Evolutionary conservation across 345 rosid species (phyloP), one percentile per base, ranked within the genome.

Genomic region (Rhizophora apiculata): DNA sequence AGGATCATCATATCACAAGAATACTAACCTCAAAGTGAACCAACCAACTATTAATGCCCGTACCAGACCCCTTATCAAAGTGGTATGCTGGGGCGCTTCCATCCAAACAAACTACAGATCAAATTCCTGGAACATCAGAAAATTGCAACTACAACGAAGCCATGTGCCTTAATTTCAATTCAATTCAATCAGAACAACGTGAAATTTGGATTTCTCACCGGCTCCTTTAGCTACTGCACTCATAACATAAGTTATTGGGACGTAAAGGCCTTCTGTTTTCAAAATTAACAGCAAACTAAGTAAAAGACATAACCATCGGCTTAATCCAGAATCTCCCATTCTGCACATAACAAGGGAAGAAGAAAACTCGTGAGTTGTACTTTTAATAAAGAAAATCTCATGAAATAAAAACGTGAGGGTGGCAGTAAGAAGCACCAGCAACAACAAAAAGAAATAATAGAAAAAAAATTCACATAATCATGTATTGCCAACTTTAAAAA

Each of bases 51-150:
- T 90, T 81, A 65, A 86, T 70, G 68, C 99, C 97, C 13, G 89
- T 75, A 57, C 98, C 99, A 72, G 36, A 88, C 43, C 97, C 99
- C 74, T 75, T 84, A 66, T 87, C 74, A 39, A 85, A 77, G 66
- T 95, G 95, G 85, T 92, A 95, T 74, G 99, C 98, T 11, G 97
- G 96, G 22, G 98, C 94, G 72, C 97, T 95, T 18, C 99, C 99
- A 78, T 95, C 98, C 79, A 95, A 79, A 81, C 99, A 95, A 68
- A 95, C 98, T 95, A 59, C 49, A 55, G n/a, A 55, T 9, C 51
- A 27, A 24, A 56, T 24, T 9, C 29, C 5, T 46, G 19, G 6
- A 62, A 56, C 60, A n/a, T 56, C 31, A 24, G 6, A 56, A 55
- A 52, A 8, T 0, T 43, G 49, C 49, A 3, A 15, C 49, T 3